Evolutionary conservation across 2,329 filamentous ascomycete genomes (phyloP), one percentile per base, ranked within the genome.

Genomic region (Epichloe elymi): DNA sequence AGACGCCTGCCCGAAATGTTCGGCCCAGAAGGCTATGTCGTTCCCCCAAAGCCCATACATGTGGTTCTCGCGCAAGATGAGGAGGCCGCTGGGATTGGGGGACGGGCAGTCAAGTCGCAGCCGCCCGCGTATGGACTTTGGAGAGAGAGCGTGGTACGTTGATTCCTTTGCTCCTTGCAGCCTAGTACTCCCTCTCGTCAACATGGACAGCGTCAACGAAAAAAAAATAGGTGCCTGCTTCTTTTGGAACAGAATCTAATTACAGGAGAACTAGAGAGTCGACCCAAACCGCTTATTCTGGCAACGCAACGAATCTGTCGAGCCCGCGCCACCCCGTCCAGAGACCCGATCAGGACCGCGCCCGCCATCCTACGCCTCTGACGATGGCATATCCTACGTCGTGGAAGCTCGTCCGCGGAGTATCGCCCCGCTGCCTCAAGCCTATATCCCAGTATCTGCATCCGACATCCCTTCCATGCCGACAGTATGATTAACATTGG

Each of bases 51-150:
- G 26, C 89, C 89, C 1, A 94, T 95, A 54, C 82, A 77, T 40
- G 86, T 95, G 11, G 78, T 86, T 17, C 74, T 91, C 44, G 80
- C 82, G 2, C 75, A 79, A 40, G 88, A 93, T 60, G 85, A 90
- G 60, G 86, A 89, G 60, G 76, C 79, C 17, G 75, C 70, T 2
- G 78, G 75, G 3, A 64, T 74, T 49, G 74, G 78, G 76, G 76
- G 72, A 48, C 75, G 80, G 53, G 69, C 75, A 0, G 68, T 70
- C 41, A 81, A 82, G 58, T 57, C 74, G 19, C 79, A 82, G 8
- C 89, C 90, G 4, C 89, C 90, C 0, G 88, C 88, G 2, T 95
- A 95, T 62, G 89, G 89, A 0, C 70, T 88, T 1, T 94, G 88
- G 86, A 75, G 88, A 49, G 82, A 83, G 65, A 91, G 85, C 60